Base-by-base conservation (phyloP, 2,329 filamentous ascomycete genomes). In the Clonostachys sp. region DNA sequence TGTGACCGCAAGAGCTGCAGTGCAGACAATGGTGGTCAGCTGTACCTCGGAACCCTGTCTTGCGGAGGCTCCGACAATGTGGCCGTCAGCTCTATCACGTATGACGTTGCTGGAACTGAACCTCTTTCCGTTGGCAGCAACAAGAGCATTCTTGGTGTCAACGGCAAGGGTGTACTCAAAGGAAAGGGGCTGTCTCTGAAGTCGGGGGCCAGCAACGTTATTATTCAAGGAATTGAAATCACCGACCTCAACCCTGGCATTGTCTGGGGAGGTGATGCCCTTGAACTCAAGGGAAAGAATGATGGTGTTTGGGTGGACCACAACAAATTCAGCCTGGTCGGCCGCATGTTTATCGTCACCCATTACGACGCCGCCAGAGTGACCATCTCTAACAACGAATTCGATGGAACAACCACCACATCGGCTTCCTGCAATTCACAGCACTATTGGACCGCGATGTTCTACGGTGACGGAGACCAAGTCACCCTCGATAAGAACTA, bases 401-500 rank as follows among this genome's bases (percentile, higher is more conserved):
- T 84, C 54, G 73, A 84, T 57, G 81, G 81, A 42, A 58, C 59
- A 20, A 72, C 72, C 34, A 60, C 64, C 16, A 83, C 71, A 66
- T 82, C 78, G 12, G 73, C 80, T 5, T 77, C 72, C 42, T 84
- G 80, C 62, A 68, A 83, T 57, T 53, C 49, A 34, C 71, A 79
- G 61, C 78, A 81, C 64, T 83, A 83, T 73, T 83, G 80, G 77
- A 72, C 64, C 33, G 61, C 82, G 52, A 81, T 79, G 66, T 70
- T 83, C 44, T 73, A 70, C 39, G 80, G 81, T n/a, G 67, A 70
- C 48, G 71, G 63, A 59, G 80, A 84, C 58, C 57, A 16, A 50
- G 68, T 83, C 56, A 83, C 80, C 51, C 57, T 83, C 58, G 78
- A 81, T 67, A 70, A 71, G 53, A 83, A 83, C 71, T 81, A 82